A percentile compares a stretch with the other conserved stretches of the same genome.
Conservation (phyloP, 371 early-diverging fungal species). For the Haplosporangium sp. region DNA sequence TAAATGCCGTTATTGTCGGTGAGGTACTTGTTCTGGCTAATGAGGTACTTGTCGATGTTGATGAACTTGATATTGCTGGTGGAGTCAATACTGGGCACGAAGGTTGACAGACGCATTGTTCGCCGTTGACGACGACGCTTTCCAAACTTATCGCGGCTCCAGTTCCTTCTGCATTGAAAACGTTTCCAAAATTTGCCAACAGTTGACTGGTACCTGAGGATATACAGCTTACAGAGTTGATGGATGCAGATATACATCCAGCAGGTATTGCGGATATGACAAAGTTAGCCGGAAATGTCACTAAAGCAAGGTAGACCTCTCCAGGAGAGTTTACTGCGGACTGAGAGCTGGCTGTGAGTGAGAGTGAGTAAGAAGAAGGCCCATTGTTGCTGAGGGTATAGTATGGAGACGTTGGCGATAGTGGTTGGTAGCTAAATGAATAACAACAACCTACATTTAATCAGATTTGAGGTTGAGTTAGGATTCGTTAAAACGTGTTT, state of each 20-base stretch:
- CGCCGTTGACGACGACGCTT: constrained; percentile 31
- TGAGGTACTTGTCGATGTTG: not conserved
- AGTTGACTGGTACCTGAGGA: constrained; percentile 4
- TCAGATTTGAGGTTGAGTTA: not conserved
- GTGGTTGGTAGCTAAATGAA: constrained; percentile 6
- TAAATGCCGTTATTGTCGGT: not conserved
- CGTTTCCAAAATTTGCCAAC: constrained; percentile 12
- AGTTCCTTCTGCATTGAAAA: constrained; percentile 6
- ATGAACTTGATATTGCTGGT: not conserved
- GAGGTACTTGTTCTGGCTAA: not conserved
- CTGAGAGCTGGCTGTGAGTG: constrained; percentile 28
- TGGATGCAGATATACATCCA: constrained; percentile 12
- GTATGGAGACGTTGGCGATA: constrained; percentile 5
- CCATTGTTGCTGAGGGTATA: not conserved
- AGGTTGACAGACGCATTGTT: constrained; percentile 9
- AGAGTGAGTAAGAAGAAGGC: constrained; percentile 14
- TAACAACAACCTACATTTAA: constrained; percentile 28
- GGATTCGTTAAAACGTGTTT: no score
- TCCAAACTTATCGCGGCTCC: constrained; percentile 3
- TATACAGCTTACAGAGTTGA: constrained; percentile 19
- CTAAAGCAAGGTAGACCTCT: constrained; percentile 1
- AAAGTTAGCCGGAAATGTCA: constrained; percentile 27
- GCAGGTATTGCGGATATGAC: constrained; percentile 25
- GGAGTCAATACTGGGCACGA: constrained; percentile 12
- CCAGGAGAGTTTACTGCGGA: constrained; percentile 20